Evolutionary conservation across 2,329 filamentous ascomycete genomes (phyloP).

Genomic region (Phialophora chinensis): DNA sequence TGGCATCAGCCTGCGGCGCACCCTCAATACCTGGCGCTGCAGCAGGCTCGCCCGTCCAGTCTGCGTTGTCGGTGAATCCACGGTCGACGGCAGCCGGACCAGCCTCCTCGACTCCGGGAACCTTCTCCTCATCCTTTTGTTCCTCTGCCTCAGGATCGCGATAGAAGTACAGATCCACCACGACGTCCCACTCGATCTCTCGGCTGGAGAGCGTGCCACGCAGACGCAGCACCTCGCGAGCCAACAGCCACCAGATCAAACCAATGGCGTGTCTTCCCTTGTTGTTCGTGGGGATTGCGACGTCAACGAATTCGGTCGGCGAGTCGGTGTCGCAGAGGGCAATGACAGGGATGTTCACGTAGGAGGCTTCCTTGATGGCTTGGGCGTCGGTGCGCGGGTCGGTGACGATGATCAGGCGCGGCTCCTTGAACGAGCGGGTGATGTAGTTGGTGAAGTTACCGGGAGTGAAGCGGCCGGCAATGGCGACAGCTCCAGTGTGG

Average conservation of each 20-base stretch:
- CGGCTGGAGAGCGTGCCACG: conserved; percentile 95
- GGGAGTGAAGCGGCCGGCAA: conserved; percentile 99
- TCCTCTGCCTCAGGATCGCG: conserved; percentile 99
- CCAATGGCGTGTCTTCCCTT: conserved; percentile 99
- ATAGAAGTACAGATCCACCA: conserved; percentile 99
- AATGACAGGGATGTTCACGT: conserved; percentile 99
- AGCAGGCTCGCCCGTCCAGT: conserved; percentile 69
- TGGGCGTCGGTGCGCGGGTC: conserved; percentile 99
- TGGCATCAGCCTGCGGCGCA: conserved; percentile 62
- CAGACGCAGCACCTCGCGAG: conserved; percentile 98
- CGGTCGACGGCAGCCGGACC: conserved; percentile 77
- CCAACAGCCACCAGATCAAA: conserved; percentile 99
- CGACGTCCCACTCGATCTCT: conserved; percentile 98
- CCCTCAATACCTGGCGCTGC: conserved; percentile 70
- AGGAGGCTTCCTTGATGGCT: conserved; percentile 99
- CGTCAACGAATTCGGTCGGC: conserved; percentile 98
- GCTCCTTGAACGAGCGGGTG: conserved; percentile 99
- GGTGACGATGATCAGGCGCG: conserved; percentile 98
- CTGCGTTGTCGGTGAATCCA: conserved; percentile 85
- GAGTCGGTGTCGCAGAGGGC: conserved; percentile 99
- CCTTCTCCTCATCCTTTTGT: conserved; percentile 92
- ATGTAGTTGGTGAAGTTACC: conserved; percentile 99
- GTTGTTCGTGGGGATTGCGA: conserved; percentile 99
- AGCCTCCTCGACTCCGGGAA: conserved; percentile 82
- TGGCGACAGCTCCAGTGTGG: conserved; percentile 96